Conservation (phyloP, 2,329 filamentous ascomycete genomes). For the Penicillium frequentans region DNA sequence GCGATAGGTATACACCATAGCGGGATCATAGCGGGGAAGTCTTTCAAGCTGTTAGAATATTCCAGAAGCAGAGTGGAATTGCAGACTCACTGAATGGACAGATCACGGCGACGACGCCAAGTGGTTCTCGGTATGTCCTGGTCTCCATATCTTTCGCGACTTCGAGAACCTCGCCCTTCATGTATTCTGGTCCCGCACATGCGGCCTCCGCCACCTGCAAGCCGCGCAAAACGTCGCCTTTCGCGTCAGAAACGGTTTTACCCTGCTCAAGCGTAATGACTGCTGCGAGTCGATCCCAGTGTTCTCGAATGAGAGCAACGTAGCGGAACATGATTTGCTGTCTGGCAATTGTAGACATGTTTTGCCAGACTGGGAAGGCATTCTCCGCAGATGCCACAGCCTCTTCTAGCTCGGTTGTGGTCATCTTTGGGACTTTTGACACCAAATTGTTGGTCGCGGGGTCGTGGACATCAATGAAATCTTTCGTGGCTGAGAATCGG, state of each 20-base stretch:
- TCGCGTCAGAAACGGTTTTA: conserved; percentile 64
- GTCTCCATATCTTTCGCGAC: conserved; percentile 67
- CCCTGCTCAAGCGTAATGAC: conserved; percentile 65
- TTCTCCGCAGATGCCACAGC: conserved; percentile 59
- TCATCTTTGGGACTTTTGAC: conserved; percentile 61
- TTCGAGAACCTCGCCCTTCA: conserved; percentile 62
- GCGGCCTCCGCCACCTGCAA: conserved; percentile 64
- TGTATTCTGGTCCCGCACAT: conserved; percentile 62
- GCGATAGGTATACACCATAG: conserved; percentile 52
- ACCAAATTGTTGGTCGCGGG: conserved; percentile 50
- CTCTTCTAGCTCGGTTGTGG: conserved; percentile 57
- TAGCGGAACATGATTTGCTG: conserved; percentile 66
- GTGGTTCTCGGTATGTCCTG: conserved; percentile 60
- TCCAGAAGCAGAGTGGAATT: conserved; percentile 60
- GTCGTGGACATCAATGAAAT: conserved; percentile 62
- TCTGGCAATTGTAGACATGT: conserved; percentile 55
- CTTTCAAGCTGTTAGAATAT: conserved; percentile 57
- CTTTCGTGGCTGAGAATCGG: conserved; percentile 52
- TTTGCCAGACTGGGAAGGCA: conserved; percentile 59
- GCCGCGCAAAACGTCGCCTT: conserved; percentile 62
- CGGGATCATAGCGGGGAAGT: conserved; percentile 44
- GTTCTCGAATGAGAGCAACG: conserved; percentile 58
- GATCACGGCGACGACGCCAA: conserved; percentile 62
- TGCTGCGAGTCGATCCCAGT: conserved; percentile 62
- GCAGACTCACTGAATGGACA: conserved; percentile 54